Conservation (phyloP, 2,329 filamentous ascomycete species). For the Madurella mycetomatis region DNA sequence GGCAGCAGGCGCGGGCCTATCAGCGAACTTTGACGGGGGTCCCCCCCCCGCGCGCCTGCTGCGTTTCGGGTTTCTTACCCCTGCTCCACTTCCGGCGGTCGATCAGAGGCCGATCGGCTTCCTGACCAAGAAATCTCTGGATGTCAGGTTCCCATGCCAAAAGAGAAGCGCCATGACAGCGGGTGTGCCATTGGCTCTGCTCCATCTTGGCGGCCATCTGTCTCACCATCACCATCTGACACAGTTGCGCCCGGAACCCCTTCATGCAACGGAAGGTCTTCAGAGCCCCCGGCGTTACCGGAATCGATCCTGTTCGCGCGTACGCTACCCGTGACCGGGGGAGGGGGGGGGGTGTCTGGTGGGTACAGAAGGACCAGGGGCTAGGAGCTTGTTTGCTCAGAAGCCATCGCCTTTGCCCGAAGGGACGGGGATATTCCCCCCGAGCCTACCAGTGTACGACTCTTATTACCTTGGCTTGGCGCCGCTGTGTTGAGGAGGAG, state of each 20-base stretch:
- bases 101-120: constrained; percentile 8
- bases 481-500: constrained; percentile 1
- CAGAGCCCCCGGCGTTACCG: not conserved
- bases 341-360: not conserved
- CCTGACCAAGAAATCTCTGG: not conserved
- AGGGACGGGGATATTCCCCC: too few species aligned
- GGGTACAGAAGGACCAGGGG: not conserved
- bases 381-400: not conserved
- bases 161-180: too few species aligned
- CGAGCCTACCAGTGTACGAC: not conserved
- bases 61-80: constrained; percentile 11
- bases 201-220: constrained; percentile 1
- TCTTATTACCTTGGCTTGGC: constrained; percentile 14
- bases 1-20: not conserved
- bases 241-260: constrained; percentile 8
- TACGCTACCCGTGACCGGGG: not conserved
- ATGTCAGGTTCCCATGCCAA: not conserved
- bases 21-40: not conserved
- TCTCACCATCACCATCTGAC: constrained; percentile 13
- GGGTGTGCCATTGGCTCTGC: not conserved
- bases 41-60: constrained; percentile 4
- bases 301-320: not conserved
- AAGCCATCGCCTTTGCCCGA: too few species aligned
- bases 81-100: not conserved
- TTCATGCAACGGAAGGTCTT: not conserved